phyloP scores from a whole-genome alignment of 148 eudicot genomes.

The Selenicereus undatus region DNA sequence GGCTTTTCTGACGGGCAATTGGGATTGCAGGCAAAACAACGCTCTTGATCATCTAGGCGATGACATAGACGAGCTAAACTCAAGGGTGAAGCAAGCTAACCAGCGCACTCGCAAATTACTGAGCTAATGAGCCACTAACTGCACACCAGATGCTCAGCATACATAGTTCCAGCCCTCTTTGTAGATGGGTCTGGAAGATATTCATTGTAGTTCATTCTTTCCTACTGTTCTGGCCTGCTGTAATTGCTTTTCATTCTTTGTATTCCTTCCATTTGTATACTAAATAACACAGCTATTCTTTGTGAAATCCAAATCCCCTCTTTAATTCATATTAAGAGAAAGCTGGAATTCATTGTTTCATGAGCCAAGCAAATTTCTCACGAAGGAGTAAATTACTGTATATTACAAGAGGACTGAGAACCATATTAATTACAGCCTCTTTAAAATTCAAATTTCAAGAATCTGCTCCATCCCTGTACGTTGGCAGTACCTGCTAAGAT shows the following conservation, averaged over 20 bases:
- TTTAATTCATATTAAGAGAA: not conserved
- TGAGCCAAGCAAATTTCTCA: not conserved
- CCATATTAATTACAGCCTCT: too few relatives aligned
- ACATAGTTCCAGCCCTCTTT: constrained; percentile 8
- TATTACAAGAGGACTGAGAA: not conserved
- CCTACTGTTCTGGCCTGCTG: constrained; percentile 2
- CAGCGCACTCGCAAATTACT: constrained; percentile 50
- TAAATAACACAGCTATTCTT: not conserved
- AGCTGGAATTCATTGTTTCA: not conserved
- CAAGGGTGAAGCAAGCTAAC: constrained; percentile 76
- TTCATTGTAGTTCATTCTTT: constrained; percentile 10
- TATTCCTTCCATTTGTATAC: constrained; percentile 11
- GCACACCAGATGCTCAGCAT: not conserved
- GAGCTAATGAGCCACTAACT: constrained; percentile 6
- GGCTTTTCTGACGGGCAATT: not conserved
- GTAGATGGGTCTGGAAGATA: not conserved
- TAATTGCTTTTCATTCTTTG: constrained; percentile 12
- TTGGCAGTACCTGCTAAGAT: too few relatives aligned
- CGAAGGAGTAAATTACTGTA: not conserved
- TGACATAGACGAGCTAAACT: constrained; percentile 79
- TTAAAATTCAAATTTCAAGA: too few relatives aligned
- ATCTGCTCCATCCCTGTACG: too few relatives aligned
- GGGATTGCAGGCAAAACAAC: constrained; percentile 61
- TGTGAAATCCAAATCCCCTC: not conserved
- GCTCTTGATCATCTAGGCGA: constrained; percentile 71